Evolutionary conservation across 768 basidiomycete species (phyloP).

Genomic region (Gelatoporia subvermispora): DNA sequence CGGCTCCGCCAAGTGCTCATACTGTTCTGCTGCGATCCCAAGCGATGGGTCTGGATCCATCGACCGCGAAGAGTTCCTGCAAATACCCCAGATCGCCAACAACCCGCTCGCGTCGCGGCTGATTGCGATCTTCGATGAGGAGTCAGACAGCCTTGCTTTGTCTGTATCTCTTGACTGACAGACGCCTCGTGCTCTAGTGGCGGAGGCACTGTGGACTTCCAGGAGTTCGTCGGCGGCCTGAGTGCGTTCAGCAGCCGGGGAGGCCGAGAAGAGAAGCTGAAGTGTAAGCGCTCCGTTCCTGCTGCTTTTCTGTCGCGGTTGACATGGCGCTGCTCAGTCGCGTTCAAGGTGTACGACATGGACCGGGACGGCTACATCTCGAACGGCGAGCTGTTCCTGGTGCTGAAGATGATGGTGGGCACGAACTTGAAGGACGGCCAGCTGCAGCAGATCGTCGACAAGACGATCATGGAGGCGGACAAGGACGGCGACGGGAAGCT

Average conservation of each 20-base stretch:
- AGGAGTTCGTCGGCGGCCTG: constrained; percentile 96
- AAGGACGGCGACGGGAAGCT: constrained; percentile 97
- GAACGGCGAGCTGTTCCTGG: constrained; percentile 96
- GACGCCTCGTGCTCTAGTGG: constrained; percentile 53
- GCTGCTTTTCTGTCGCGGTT: neutral
- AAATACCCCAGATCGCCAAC: constrained; percentile 98
- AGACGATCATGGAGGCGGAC: constrained; percentile 99
- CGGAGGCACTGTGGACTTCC: constrained; percentile 97
- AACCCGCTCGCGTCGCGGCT: constrained; percentile 95
- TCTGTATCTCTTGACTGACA: neutral
- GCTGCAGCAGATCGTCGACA: constrained; percentile 98
- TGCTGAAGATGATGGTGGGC: constrained; percentile 99
- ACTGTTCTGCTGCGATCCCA: neutral
- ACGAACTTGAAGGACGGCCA: constrained; percentile 99
- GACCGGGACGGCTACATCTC: constrained; percentile 97
- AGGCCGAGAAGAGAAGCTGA: constrained; percentile 93
- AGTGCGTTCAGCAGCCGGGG: constrained; percentile 98
- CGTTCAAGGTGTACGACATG: constrained; percentile 99
- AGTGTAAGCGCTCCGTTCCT: constrained; percentile 58
- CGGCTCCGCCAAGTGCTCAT: no score
- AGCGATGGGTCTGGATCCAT: constrained; percentile 97
- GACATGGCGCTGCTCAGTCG: constrained; percentile 55
- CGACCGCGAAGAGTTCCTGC: constrained; percentile 97
- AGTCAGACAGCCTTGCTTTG: constrained; percentile 52
- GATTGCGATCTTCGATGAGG: constrained; percentile 99